Conservation (phyloP, 1,139 yeast genomes). For the Yamadazyma sp. region DNA sequence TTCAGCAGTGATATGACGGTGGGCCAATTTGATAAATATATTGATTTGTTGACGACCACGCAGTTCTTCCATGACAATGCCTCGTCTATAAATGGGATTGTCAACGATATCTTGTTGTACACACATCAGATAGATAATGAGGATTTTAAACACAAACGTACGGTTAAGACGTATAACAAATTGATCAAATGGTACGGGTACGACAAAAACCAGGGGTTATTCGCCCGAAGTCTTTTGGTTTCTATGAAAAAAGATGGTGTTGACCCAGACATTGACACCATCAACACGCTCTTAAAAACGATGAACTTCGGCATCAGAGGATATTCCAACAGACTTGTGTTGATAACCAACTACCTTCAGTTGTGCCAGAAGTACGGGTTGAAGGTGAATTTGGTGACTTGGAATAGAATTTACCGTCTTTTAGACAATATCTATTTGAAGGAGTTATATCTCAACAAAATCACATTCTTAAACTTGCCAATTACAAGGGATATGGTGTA, state of each 20-base stretch:
- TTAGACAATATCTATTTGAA: constrained; percentile 38
- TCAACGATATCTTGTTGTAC: constrained; percentile 39
- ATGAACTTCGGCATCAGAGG: constrained; percentile 33
- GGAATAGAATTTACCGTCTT: constrained; percentile 40
- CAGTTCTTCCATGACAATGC: constrained; percentile 35
- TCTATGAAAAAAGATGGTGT: constrained; percentile 48
- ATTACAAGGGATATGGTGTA: constrained; percentile 30
- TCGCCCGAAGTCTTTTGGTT: constrained; percentile 41
- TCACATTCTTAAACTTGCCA: constrained; percentile 34
- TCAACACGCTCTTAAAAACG: constrained; percentile 36
- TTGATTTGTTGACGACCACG: constrained; percentile 38
- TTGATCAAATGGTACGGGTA: constrained; percentile 44
- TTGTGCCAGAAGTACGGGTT: constrained; percentile 28
- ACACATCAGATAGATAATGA: constrained; percentile 39
- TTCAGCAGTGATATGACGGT: constrained; percentile 29
- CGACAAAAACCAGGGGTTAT: constrained; percentile 42
- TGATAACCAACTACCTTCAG: constrained; percentile 32
- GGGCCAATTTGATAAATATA: constrained; percentile 36
- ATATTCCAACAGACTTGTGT: constrained; percentile 26
- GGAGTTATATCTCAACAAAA: constrained; percentile 34
- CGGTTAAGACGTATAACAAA: constrained; percentile 40
- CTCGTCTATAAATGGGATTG: constrained; percentile 37
- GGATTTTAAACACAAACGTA: constrained; percentile 30
- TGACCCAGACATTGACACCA: constrained; percentile 40
- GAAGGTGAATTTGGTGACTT: constrained; percentile 37